Percentiles rank a stretch among this genome's conserved stretches.
These are phyloP conservation scores for Phytopythium montanum DNA, from an alignment of 352 stramenopile species.

Conservation along the genomic window DNA sequence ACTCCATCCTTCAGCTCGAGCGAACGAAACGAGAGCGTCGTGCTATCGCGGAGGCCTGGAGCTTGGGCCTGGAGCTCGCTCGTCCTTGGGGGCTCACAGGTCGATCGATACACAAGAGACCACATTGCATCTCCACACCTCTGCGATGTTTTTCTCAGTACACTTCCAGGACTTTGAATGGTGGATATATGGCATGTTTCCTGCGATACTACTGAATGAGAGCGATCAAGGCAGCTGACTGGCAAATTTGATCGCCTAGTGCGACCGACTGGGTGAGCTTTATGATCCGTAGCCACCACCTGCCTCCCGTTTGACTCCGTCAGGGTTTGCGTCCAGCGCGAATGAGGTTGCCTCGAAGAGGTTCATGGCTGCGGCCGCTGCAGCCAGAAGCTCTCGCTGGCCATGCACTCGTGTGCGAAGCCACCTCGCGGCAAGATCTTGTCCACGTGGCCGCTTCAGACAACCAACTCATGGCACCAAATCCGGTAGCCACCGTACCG, in stretches of 20 bases:
- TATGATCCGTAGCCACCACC: constrained; percentile 1
- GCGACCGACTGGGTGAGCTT: background rate
- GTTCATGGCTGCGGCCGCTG: background rate
- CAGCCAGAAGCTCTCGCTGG: background rate
- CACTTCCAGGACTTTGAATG: background rate
- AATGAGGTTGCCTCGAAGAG: background rate
- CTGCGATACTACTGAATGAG: background rate
- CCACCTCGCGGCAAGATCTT: background rate
- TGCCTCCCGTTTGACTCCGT: no score
- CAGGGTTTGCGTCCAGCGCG: background rate
- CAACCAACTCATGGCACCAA: background rate
- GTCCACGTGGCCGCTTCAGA: background rate
- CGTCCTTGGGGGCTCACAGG: no score
- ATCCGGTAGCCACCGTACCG: no score
- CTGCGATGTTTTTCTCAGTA: constrained; percentile 1
- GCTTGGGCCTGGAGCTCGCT: no score
- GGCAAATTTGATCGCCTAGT: background rate
- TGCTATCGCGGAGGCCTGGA: no score
- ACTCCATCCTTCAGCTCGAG: background rate
- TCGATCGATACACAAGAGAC: no score
- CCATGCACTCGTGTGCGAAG: background rate
- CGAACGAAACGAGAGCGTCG: no score
- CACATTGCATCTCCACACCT: no score
- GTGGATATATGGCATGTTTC: background rate
- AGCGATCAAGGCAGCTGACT: background rate